phyloP scores from a whole-genome alignment of 2,329 filamentous ascomycete genomes.

The Aspergillus ibericus region DNA sequence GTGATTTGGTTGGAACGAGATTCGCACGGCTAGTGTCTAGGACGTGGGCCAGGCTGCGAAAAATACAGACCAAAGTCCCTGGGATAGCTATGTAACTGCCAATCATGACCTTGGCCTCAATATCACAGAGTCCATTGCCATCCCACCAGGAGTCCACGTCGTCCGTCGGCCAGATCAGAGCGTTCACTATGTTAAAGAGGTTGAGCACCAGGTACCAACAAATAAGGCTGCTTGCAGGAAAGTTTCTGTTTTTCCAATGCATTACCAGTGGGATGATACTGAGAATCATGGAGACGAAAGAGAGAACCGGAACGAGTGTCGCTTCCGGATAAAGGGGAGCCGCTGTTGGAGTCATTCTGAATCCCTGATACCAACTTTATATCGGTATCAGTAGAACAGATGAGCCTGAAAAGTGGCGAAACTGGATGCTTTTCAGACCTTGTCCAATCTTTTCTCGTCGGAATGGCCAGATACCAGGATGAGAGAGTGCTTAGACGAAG shows the following conservation, averaged over 20 bases:
- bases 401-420: background rate
- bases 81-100: constrained; percentile 55
- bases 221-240: constrained; percentile 59
- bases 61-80: constrained; percentile 57
- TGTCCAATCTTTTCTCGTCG: background rate
- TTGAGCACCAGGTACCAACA: constrained; percentile 59
- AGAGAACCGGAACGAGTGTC: constrained; percentile 50
- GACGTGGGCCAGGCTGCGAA: constrained; percentile 60
- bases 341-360: constrained; percentile 6
- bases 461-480: background rate
- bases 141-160: constrained; percentile 57
- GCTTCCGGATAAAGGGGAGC: constrained; percentile 29
- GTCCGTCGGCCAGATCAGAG: constrained; percentile 64
- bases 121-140: constrained; percentile 63
- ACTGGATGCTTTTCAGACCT: background rate
- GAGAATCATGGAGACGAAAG: constrained; percentile 53
- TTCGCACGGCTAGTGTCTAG: constrained; percentile 59
- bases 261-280: constrained; percentile 59
- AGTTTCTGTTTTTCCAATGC: constrained; percentile 62
- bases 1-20: constrained; percentile 51
- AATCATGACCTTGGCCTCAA: constrained; percentile 60
- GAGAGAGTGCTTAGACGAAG: background rate
- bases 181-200: constrained; percentile 60
- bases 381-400: background rate
- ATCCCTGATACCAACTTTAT: background rate